These are phyloP conservation scores for Kwoniella europaea DNA, from an alignment of 768 basidiomycete species.

Conservation along the genomic window DNA sequence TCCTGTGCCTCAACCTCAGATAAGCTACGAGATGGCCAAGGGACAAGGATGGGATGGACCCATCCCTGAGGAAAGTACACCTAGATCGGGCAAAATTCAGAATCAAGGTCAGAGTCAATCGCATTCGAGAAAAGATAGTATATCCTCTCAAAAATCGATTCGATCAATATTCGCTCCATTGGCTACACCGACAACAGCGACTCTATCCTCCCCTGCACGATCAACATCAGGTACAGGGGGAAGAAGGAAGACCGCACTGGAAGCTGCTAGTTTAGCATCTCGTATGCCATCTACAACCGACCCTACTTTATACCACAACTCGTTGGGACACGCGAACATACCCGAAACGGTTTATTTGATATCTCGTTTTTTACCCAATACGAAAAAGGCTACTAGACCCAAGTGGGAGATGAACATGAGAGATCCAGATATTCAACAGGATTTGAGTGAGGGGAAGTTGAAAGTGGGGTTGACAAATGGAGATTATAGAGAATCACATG, in stretches of 20 bases:
- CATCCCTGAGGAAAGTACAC: constrained; percentile 27
- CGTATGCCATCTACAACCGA: constrained; percentile 42
- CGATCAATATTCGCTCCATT: constrained; percentile 23
- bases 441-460: constrained; percentile 5
- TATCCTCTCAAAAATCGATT: constrained; percentile 17
- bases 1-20: constrained; percentile 45
- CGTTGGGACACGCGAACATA: constrained; percentile 41
- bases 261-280: constrained; percentile 36
- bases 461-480: constrained; percentile 41
- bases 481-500: constrained; percentile 49
- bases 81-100: not conserved
- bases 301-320: constrained; percentile 45
- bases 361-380: constrained; percentile 49
- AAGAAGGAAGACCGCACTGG: constrained; percentile 44
- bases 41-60: constrained; percentile 42
- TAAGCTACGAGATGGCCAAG: constrained; percentile 34
- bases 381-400: constrained; percentile 23
- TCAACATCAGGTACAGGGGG: constrained; percentile 17
- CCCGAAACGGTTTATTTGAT: constrained; percentile 51
- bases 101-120: not conserved
- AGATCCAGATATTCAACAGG: constrained; percentile 6
- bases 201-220: not conserved
- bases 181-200: not conserved
- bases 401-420: constrained; percentile 41
- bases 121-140: constrained; percentile 18